Conservation (phyloP, 495 filamentous ascomycete genomes). For the Elasticomyces elasticus region DNA sequence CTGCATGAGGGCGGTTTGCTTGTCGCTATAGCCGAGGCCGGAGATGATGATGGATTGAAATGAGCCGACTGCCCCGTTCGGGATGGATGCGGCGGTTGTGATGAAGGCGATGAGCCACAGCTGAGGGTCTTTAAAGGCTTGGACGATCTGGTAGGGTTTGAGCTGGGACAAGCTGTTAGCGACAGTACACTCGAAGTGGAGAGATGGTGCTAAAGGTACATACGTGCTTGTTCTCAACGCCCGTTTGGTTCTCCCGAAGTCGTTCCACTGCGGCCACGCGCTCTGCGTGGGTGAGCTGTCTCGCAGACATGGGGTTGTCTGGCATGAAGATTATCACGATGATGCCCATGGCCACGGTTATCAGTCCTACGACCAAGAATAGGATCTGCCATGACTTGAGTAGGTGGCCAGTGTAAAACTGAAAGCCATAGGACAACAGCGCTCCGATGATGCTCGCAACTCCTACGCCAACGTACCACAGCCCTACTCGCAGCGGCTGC, state of each 20-base stretch:
- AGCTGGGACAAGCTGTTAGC: too few relatives aligned
- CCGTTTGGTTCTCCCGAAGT: constrained; percentile 20
- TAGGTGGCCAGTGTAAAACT: constrained; percentile 38
- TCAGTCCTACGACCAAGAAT: constrained; percentile 35
- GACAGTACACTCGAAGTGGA: too few relatives aligned
- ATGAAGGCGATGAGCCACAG: constrained; percentile 44
- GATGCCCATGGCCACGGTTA: constrained; percentile 39
- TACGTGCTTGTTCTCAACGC: constrained; percentile 19
- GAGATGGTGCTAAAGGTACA: too few relatives aligned
- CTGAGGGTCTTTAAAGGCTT: constrained; percentile 43
- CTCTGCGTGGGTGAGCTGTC: constrained; percentile 29
- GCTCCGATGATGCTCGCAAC: constrained; percentile 27
- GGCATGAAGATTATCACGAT: constrained; percentile 32
- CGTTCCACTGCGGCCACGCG: constrained; percentile 21
- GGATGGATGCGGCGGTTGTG: constrained; percentile 53
- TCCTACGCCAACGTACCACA: constrained; percentile 59
- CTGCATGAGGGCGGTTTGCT: constrained; percentile 27
- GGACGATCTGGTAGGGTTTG: constrained; percentile 23
- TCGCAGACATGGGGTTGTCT: constrained; percentile 31
- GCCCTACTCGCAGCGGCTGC: constrained; percentile 49
- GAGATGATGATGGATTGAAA: constrained; percentile 20
- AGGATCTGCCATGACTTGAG: constrained; percentile 49
- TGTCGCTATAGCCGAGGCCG: constrained; percentile 26
- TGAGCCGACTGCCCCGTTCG: constrained; percentile 20
- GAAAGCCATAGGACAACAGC: constrained; percentile 50